Conservation (phyloP, 2,329 filamentous ascomycete species). For the Penicillium sp. region DNA sequence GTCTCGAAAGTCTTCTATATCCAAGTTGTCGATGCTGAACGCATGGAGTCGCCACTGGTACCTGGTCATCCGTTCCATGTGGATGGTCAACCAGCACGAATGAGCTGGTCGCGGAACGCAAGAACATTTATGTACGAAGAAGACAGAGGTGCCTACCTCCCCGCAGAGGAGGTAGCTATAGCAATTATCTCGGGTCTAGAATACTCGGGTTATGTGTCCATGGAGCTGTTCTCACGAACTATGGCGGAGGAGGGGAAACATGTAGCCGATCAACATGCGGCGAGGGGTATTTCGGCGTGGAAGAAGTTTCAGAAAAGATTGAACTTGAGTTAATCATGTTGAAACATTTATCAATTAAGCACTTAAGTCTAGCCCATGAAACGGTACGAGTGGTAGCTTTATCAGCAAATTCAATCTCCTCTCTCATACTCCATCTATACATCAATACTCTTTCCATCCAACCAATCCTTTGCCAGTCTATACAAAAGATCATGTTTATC, state of each 20-base stretch:
- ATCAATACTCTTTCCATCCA: conserved; percentile 45
- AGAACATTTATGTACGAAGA: conserved; percentile 69
- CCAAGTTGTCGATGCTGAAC: conserved; percentile 76
- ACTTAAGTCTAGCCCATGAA: too few species aligned
- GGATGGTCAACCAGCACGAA: conserved; percentile 62
- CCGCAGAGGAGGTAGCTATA: conserved; percentile 63
- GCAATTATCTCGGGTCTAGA: conserved; percentile 60
- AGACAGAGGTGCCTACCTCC: conserved; percentile 68
- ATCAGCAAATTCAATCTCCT: not conserved
- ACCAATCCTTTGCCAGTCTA: conserved; percentile 48
- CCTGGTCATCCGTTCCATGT: conserved; percentile 63
- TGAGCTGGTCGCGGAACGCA: conserved; percentile 81
- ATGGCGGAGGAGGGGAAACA: conserved; percentile 58
- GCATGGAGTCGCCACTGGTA: conserved; percentile 61
- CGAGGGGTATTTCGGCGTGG: conserved; percentile 57
- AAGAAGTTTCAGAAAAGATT: conserved; percentile 42
- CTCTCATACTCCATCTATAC: conserved; percentile 7
- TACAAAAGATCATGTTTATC: conserved; percentile 54
- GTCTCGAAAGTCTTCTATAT: conserved; percentile 72
- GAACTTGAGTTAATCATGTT: conserved; percentile 4
- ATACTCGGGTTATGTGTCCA: conserved; percentile 71
- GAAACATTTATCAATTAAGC: too few species aligned
- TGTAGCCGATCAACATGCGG: conserved; percentile 61
- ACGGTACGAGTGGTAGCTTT: too few species aligned
- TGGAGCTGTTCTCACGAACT: conserved; percentile 70